A percentile compares a stretch with the other conserved stretches of the same genome.
These are phyloP conservation scores for Quercus glauca DNA, from an alignment of 306 rosid species.

Conservation along the genomic window DNA sequence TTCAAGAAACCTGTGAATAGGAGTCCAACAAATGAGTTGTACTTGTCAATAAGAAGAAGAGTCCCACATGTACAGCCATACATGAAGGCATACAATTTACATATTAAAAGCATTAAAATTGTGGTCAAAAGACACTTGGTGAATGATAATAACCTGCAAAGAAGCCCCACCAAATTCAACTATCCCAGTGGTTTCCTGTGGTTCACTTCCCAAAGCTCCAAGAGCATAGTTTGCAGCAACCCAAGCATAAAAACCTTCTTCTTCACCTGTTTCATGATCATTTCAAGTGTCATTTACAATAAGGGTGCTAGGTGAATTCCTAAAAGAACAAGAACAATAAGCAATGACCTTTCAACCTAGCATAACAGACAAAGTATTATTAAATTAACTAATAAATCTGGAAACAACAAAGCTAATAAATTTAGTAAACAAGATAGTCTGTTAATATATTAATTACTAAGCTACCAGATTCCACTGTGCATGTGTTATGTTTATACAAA, in stretches of 20 bases:
- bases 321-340: neutral
- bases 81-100: neutral
- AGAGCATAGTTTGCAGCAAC: constrained; percentile 54
- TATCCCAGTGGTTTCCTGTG: constrained; percentile 44
- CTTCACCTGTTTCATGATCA: constrained; percentile 34
- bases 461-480: neutral
- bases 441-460: neutral
- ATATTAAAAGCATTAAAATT: neutral
- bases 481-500: neutral
- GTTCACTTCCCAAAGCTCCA: constrained; percentile 46
- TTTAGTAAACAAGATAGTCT: neutral
- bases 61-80: neutral
- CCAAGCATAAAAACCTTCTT: constrained; percentile 51
- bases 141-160: constrained; percentile 49
- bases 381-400: neutral
- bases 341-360: neutral
- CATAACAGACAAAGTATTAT: neutral
- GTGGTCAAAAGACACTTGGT: constrained; percentile 11
- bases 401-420: neutral
- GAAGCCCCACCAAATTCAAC: constrained; percentile 62
- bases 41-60: neutral
- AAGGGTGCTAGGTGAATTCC: neutral
- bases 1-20: neutral
- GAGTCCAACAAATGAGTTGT: neutral
- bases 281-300: constrained; percentile 1